Base-by-base conservation (phyloP, 257 asterid species). In the Ophiorrhiza pumila region DNA sequence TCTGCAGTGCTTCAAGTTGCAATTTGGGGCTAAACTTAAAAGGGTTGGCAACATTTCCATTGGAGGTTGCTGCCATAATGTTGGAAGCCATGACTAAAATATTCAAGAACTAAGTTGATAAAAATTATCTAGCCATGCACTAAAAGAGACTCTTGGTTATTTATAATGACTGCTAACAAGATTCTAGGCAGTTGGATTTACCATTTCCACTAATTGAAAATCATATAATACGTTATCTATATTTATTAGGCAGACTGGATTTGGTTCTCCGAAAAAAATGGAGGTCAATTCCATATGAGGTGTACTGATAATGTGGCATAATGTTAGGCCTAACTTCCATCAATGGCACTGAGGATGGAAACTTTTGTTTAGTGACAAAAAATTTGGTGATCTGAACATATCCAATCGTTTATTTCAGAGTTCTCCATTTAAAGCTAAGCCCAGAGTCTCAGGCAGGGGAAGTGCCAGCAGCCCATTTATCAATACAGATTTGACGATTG, bases 1-100 rank as follows among this genome's bases (percentile, higher is more conserved):
- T 79, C 72, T 87, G 97, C 35, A 86, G 53, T 37, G 87, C 88
- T 77, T 81, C 84, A 11, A 87, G 59, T 68, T 63, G 80, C 65
- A 80, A 22, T 53, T 65, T 82, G 77, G 77, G 62, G 58, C 77
- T 60, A 58, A n/a, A n/a, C n/a, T n/a, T n/a, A n/a, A 11, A 31
- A 17, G 35, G 61, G 73, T 18, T 9, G 45, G 60, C n/a, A 39
- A 45, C 45, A 64, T 22, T 57, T 12, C 15, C 37, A 47, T 56
- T 63, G 65, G 42, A 41, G 55, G 32, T 34, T 20, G 80, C 41
- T 20, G 80, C 73, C 86, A 80, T 84, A 32, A 41, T 70, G 53
- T 52, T 11, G 27, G 15, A 22, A 20, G 37, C 53, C 14, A 25
- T 23, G 9, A 65, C n/a, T n/a, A 2, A 23, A 41, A 27, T 31